A percentile compares a stretch with the other conserved stretches of the same genome.
phyloP scores from a whole-genome alignment of 2,329 filamentous ascomycete species.

The Hymenoscyphus infarciens region DNA sequence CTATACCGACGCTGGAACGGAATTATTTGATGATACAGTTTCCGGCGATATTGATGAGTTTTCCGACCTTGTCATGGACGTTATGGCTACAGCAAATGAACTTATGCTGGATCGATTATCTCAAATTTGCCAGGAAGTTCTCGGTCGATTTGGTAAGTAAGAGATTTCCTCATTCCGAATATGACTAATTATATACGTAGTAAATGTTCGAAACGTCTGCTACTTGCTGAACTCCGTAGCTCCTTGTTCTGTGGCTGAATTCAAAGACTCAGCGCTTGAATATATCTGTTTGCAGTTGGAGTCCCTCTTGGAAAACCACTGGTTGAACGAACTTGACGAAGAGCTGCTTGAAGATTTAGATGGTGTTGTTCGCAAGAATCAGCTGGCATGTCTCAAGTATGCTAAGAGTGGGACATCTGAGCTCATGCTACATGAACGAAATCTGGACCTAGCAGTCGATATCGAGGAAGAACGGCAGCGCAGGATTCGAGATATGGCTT shows the following conservation, averaged over 20 bases:
- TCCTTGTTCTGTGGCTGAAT: conserved; percentile 75
- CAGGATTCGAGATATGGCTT: conserved; percentile 73
- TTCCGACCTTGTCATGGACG: conserved; percentile 83
- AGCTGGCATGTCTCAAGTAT: conserved; percentile 72
- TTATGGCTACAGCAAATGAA: conserved; percentile 87
- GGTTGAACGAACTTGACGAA: conserved; percentile 80
- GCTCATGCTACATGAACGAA: conserved; percentile 55
- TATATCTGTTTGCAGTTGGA: conserved; percentile 92
- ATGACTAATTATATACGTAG: conserved; percentile 38
- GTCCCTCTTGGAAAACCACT: conserved; percentile 83
- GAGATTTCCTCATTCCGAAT: conserved; percentile 5
- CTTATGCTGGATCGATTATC: conserved; percentile 90
- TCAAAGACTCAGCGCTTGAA: conserved; percentile 84
- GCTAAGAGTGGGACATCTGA: conserved; percentile 73
- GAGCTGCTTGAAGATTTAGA: conserved; percentile 81
- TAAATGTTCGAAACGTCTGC: conserved; percentile 82
- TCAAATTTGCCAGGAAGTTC: conserved; percentile 80
- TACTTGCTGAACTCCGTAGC: conserved; percentile 82
- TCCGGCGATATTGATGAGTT: conserved; percentile 74
- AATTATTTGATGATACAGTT: conserved; percentile 76
- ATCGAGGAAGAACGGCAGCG: conserved; percentile 66
- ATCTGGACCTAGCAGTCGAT: conserved; percentile 45
- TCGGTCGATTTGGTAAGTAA: conserved; percentile 69
- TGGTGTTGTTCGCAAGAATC: conserved; percentile 74
- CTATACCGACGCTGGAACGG: conserved; percentile 76